Evolutionary conservation across 2,329 filamentous ascomycete genomes (phyloP), one percentile per base, ranked within the genome.

Genomic region (Botrytis deweyae): DNA sequence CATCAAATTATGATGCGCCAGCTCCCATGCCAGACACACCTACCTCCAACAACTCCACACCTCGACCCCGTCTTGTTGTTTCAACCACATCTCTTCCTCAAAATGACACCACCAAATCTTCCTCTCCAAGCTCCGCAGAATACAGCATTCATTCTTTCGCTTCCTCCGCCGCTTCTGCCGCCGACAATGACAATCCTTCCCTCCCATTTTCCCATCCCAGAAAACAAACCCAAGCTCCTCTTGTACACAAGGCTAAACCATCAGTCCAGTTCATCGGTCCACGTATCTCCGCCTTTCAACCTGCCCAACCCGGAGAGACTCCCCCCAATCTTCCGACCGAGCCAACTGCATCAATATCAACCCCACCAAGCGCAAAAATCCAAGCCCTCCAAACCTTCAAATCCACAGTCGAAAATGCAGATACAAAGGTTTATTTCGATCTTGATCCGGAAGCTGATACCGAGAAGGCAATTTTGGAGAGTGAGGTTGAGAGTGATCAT

Each of bases 141-240:
- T 72, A 59, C 22, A 67, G 62, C 1, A 38, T 72, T 8, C 70
- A 72, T n/a, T 72, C 70, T 1, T 72, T 67, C 25, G 70, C 44
- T 10, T 72, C 70, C 5, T 72, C 70, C 12, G 36, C 36, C 29
- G 10, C 42, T 42, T 55, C 62, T 20, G 18, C 14, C 7, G 38
- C 10, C 6, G 18, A 25, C 1, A 49, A 40, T 14, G 7, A 40
- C 6, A 18, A 25, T 20, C 7, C 18, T 3, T 46, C n/a, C 6
- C 22, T 7, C 3, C n/a, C 7, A 4, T 3, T n/a, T 38, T 16
- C 25, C 5, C 3, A 33, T 18, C n/a, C 44, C 20, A 25, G 22
- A 29, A n/a, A 42, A 4, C 46, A 29, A 29, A 7, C 2, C 1
- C 46, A 29, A 36, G 46, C 18, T 40, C 46, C 25, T 1, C 4